These are phyloP conservation scores for Infundibulicybe gibba DNA, from an alignment of 768 basidiomycete genomes.

Conservation along the genomic window DNA sequence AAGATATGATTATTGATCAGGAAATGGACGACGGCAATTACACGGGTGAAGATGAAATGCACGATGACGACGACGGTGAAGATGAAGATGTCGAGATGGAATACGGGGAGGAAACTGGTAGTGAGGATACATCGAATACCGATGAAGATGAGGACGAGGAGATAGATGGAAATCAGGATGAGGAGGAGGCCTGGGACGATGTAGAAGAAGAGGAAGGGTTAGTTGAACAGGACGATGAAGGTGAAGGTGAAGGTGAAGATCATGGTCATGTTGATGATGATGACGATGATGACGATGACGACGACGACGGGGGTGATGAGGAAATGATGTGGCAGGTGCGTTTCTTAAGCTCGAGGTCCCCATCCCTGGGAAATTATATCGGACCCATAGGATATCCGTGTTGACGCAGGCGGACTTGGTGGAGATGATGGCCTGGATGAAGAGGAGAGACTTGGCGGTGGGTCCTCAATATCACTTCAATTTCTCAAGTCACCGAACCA, in stretches of 20 bases:
- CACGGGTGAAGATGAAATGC: conserved; percentile 70
- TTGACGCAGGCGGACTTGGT: conserved; percentile 38
- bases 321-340: conserved; percentile 60
- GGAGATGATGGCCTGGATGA: conserved; percentile 52
- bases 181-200: conserved; percentile 63
- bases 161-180: conserved; percentile 54
- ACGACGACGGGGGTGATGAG: conserved; percentile 48
- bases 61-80: conserved; percentile 75
- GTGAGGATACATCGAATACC: conserved; percentile 75
- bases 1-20: conserved; percentile 31
- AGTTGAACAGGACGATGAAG: conserved; percentile 48
- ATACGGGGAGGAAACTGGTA: conserved; percentile 78
- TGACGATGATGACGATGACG: conserved; percentile 33
- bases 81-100: conserved; percentile 89
- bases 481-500: background rate
- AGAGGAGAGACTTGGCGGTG: conserved; percentile 60
- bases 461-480: conserved; percentile 5
- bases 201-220: conserved; percentile 69
- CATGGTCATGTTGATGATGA: conserved; percentile 45
- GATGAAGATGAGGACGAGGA: conserved; percentile 69
- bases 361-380: background rate
- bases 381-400: conserved; percentile 47
- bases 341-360: conserved; percentile 1
- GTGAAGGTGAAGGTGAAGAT: conserved; percentile 39
- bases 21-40: conserved; percentile 84